Conservation (phyloP, 108 stramenopile genomes). For the Pseudonitzschia multistriata region DNA sequence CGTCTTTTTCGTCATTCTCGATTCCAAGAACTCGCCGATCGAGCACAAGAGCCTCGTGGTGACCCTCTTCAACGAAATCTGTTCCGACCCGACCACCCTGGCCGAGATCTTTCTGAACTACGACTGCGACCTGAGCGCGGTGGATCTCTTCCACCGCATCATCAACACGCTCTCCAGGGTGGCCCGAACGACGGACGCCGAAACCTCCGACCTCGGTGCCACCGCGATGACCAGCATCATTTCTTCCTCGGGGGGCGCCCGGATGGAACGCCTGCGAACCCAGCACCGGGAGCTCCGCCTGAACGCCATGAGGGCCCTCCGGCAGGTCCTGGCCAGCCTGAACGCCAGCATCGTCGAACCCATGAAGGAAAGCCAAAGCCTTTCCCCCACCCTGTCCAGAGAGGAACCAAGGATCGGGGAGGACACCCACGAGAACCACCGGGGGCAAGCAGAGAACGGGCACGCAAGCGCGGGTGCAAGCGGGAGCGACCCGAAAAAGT, state of each 20-base stretch:
- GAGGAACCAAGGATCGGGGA: too few species aligned
- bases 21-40: conserved; percentile 87
- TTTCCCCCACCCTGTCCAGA: too few species aligned
- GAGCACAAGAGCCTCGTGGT: conserved; percentile 95
- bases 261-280: conserved; percentile 62
- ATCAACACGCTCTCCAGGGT: conserved; percentile 89
- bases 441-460: not conserved
- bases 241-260: conserved; percentile 48
- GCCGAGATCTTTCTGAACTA: conserved; percentile 98
- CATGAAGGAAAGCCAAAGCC: conserved; percentile 19
- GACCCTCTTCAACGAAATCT: conserved; percentile 88
- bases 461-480: not conserved
- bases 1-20: conserved; percentile 96
- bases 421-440: not conserved
- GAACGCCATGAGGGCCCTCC: conserved; percentile 78
- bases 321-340: conserved; percentile 81
- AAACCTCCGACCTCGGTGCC: conserved; percentile 11
- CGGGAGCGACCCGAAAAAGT: conserved; percentile 30
- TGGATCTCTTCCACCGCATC: conserved; percentile 92
- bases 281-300: conserved; percentile 73
- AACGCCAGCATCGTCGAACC: conserved; percentile 77
- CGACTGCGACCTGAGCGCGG: conserved; percentile 94
- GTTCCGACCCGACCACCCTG: conserved; percentile 80
- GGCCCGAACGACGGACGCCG: conserved; percentile 63
- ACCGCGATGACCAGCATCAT: conserved; percentile 30